Evolutionary conservation across 148 eudicot species (phyloP).

Genomic region (Heliosperma pusillum): DNA sequence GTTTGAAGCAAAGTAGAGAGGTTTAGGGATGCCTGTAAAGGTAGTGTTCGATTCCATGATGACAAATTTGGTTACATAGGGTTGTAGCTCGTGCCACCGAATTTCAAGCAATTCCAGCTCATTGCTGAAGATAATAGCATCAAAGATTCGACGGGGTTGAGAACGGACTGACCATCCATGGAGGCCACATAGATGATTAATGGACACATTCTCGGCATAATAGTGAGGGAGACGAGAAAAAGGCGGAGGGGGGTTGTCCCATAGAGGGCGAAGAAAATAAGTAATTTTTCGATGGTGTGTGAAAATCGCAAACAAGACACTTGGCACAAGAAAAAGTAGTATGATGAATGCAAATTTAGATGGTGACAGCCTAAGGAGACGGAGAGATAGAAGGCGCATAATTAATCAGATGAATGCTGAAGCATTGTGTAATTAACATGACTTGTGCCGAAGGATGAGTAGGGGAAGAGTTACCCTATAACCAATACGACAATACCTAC

Average conservation of each 20-base stretch:
- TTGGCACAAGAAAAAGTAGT: slow-evolving; percentile 43
- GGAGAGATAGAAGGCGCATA: slow-evolving; percentile 50
- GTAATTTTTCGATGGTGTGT: slow-evolving; percentile 53
- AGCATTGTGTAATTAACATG: slow-evolving; percentile 2
- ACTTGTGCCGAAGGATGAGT: not conserved
- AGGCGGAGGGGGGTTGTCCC: slow-evolving; percentile 78
- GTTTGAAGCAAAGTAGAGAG: slow-evolving; percentile 55
- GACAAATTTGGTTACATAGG: slow-evolving; percentile 68
- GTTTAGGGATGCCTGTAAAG: slow-evolving; percentile 78
- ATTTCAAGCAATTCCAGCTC: slow-evolving; percentile 85
- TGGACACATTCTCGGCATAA: slow-evolving; percentile 79
- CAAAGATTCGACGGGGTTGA: slow-evolving; percentile 69
- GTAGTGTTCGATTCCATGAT: slow-evolving; percentile 81
- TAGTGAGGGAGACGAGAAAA: slow-evolving; percentile 65
- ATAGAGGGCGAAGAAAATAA: slow-evolving; percentile 76
- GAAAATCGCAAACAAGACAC: slow-evolving; percentile 36
- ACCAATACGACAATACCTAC: no score
- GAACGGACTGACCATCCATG: slow-evolving; percentile 79
- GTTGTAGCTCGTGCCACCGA: slow-evolving; percentile 72
- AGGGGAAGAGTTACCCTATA: not conserved
- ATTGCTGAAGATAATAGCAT: slow-evolving; percentile 73
- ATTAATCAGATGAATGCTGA: slow-evolving; percentile 20
- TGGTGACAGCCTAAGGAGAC: slow-evolving; percentile 37
- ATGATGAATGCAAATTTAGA: slow-evolving; percentile 39
- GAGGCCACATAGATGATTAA: slow-evolving; percentile 61